phyloP scores from a whole-genome alignment of 768 basidiomycete species.

The Xerocomellus dryophilus region DNA sequence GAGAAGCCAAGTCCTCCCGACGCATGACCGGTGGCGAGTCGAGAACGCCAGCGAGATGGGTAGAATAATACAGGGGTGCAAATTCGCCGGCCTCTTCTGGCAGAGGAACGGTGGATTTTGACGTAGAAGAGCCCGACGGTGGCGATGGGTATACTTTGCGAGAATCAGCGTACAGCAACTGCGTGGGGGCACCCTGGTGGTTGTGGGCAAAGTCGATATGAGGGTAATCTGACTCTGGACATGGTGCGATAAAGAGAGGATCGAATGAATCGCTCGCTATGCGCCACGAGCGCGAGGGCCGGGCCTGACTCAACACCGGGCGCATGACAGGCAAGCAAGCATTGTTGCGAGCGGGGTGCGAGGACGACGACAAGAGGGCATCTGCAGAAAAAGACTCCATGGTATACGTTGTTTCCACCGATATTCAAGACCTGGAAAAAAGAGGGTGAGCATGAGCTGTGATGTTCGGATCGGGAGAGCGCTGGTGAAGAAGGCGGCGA shows the following conservation, averaged over 20 bases:
- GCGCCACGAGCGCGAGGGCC: slow-evolving; percentile 19
- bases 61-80: slow-evolving; percentile 24
- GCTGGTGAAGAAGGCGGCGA: background rate
- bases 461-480: background rate
- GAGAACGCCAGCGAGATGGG: slow-evolving; percentile 31
- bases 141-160: slow-evolving; percentile 28
- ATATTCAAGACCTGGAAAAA: slow-evolving; percentile 33
- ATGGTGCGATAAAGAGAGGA: slow-evolving; percentile 22
- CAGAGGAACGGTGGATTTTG: slow-evolving; percentile 23
- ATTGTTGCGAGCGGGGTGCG: slow-evolving; percentile 9
- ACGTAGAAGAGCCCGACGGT: slow-evolving; percentile 26
- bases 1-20: slow-evolving; percentile 27
- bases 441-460: background rate
- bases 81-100: slow-evolving; percentile 27
- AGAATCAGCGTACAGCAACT: slow-evolving; percentile 20
- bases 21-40: slow-evolving; percentile 36
- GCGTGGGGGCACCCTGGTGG: slow-evolving; percentile 7
- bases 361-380: slow-evolving; percentile 24
- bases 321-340: slow-evolving; percentile 14
- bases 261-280: slow-evolving; percentile 21
- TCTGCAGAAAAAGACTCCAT: slow-evolving; percentile 32
- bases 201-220: slow-evolving; percentile 16
- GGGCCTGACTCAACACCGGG: slow-evolving; percentile 17
- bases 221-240: slow-evolving; percentile 11
- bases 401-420: slow-evolving; percentile 32